Conservation (phyloP, 2,329 filamentous ascomycete species). For the Aspergillus vadensis region DNA sequence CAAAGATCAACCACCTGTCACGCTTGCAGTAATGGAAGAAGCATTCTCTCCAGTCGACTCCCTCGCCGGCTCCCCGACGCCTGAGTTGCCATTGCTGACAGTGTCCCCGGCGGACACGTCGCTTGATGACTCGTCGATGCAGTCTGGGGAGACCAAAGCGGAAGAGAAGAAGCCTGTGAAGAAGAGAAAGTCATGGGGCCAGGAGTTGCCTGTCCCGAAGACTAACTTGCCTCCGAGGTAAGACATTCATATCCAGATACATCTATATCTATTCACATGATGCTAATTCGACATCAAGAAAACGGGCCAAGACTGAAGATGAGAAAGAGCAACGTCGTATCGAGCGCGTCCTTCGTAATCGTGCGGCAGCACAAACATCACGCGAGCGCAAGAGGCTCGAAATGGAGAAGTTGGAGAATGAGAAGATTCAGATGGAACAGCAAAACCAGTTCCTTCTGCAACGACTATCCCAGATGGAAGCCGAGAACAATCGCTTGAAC, state of each 20-base stretch:
- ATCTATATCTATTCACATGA: background rate
- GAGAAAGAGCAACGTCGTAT: slow-evolving; percentile 98
- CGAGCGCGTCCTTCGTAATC: slow-evolving; percentile 94
- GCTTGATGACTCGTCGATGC: slow-evolving; percentile 31
- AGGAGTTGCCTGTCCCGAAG: slow-evolving; percentile 94
- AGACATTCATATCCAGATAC: slow-evolving; percentile 25
- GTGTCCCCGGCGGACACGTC: slow-evolving; percentile 47
- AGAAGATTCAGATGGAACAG: slow-evolving; percentile 66
- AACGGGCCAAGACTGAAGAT: slow-evolving; percentile 97
- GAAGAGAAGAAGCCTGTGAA: slow-evolving; percentile 74
- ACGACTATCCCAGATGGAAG: slow-evolving; percentile 62
- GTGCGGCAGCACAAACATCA: slow-evolving; percentile 93
- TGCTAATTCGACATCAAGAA: slow-evolving; percentile 54
- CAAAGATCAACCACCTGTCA: slow-evolving; percentile 5
- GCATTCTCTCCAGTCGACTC: slow-evolving; percentile 36
- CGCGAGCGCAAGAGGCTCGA: slow-evolving; percentile 88
- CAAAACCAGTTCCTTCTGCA: slow-evolving; percentile 71
- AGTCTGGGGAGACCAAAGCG: slow-evolving; percentile 27
- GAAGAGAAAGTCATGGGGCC: slow-evolving; percentile 98
- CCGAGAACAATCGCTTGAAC: slow-evolving; percentile 53
- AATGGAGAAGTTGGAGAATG: slow-evolving; percentile 76
- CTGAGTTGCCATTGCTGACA: slow-evolving; percentile 41
- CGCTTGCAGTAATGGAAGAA: slow-evolving; percentile 34
- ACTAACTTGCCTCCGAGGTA: slow-evolving; percentile 91
- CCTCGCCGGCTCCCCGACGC: slow-evolving; percentile 32